Percentiles rank a stretch among this genome's conserved stretches.
phyloP scores from a whole-genome alignment of 1,139 yeast genomes.

The Suhomyces taliae region DNA sequence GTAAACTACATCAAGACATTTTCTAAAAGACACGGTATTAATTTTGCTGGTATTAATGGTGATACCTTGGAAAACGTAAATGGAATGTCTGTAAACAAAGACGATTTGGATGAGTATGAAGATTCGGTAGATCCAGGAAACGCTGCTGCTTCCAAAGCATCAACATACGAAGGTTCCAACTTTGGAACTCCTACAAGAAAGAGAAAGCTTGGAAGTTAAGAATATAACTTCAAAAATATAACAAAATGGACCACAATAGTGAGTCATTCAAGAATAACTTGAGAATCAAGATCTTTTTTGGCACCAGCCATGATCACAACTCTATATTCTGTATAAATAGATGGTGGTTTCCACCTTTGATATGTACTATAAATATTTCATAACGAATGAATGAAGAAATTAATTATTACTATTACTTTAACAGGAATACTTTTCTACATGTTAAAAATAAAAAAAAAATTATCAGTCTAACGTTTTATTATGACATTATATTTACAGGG shows the following conservation, averaged over 20 bases:
- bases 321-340: too few relatives aligned
- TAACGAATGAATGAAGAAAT: slow-evolving; percentile 26
- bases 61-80: slow-evolving; percentile 7
- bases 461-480: too few relatives aligned
- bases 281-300: too few relatives aligned
- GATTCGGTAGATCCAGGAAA: slow-evolving; percentile 40
- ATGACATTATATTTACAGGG: too few relatives aligned
- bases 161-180: slow-evolving; percentile 4
- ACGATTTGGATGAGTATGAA: slow-evolving; percentile 48
- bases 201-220: slow-evolving; percentile 28
- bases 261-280: too few relatives aligned
- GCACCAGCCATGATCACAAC: too few relatives aligned
- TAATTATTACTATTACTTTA: background rate
- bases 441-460: too few relatives aligned
- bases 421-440: background rate
- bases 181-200: slow-evolving; percentile 36
- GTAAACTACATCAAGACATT: slow-evolving; percentile 66
- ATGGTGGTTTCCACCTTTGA: too few relatives aligned
- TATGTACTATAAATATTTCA: background rate
- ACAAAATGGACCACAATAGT: too few relatives aligned
- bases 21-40: slow-evolving; percentile 37
- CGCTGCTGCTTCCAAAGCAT: slow-evolving; percentile 8
- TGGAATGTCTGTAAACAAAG: slow-evolving; percentile 20
- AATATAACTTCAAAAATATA: too few relatives aligned
- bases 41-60: slow-evolving; percentile 11